A percentile compares a stretch with the other conserved stretches of the same genome.
Evolutionary conservation across 2,329 filamentous ascomycete species (phyloP).

Genomic region (Aspergillus vadensis): DNA sequence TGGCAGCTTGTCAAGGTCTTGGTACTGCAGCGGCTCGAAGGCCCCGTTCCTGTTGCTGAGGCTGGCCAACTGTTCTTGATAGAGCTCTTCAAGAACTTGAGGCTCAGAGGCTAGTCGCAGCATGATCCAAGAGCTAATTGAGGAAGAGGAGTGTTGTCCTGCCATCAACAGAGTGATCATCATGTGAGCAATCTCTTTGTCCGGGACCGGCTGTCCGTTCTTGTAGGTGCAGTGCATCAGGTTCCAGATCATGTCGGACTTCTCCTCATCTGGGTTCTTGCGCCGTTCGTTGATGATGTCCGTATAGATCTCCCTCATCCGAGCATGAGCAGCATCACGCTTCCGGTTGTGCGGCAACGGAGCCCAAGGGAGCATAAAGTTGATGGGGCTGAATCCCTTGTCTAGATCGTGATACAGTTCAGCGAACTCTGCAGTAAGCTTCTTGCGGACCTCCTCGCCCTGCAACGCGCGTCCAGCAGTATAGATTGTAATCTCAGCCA

Average conservation of each 20-base stretch:
- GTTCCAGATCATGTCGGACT: slow-evolving; percentile 74
- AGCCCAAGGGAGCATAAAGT: slow-evolving; percentile 79
- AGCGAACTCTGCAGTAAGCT: slow-evolving; percentile 71
- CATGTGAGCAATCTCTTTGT: slow-evolving; percentile 78
- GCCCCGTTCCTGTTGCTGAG: slow-evolving; percentile 43
- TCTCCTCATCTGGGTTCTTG: slow-evolving; percentile 44
- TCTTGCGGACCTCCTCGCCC: slow-evolving; percentile 72
- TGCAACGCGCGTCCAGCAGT: slow-evolving; percentile 77
- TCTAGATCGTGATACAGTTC: slow-evolving; percentile 79
- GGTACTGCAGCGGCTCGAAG: slow-evolving; percentile 60
- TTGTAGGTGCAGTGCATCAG: slow-evolving; percentile 78
- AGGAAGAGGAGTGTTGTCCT: slow-evolving; percentile 78
- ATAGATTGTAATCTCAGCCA: slow-evolving; percentile 78
- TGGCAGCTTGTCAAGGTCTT: slow-evolving; percentile 61
- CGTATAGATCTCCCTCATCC: slow-evolving; percentile 71
- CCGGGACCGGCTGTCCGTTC: slow-evolving; percentile 67
- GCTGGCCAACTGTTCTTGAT: slow-evolving; percentile 63
- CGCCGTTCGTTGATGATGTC: slow-evolving; percentile 69
- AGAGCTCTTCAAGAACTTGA: slow-evolving; percentile 69
- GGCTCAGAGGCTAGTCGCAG: slow-evolving; percentile 71
- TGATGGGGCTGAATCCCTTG: slow-evolving; percentile 76
- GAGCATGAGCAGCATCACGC: slow-evolving; percentile 69
- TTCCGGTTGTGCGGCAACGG: slow-evolving; percentile 75
- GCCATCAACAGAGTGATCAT: slow-evolving; percentile 87
- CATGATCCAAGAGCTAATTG: slow-evolving; percentile 76